phyloP scores from a whole-genome alignment of 768 basidiomycete genomes.

The Lentinula edodes region DNA sequence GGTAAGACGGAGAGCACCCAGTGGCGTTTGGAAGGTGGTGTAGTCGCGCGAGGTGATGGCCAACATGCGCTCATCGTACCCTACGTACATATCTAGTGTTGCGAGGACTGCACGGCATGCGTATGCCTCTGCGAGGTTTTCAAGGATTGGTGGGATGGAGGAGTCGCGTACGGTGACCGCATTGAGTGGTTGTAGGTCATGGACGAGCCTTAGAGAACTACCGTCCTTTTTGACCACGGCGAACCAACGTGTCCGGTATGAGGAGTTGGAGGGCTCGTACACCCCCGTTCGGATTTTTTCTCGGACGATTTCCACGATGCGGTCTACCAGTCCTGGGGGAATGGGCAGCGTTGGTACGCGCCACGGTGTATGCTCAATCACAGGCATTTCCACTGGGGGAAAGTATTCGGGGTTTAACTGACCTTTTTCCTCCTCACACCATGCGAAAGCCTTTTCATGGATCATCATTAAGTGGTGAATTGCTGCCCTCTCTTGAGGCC shows the following conservation, averaged over 20 bases:
- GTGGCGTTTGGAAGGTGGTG: slow-evolving; percentile 13
- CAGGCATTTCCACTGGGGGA: background rate
- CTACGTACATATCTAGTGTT: slow-evolving; percentile 18
- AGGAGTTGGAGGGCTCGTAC: background rate
- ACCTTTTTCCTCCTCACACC: background rate
- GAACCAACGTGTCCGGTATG: slow-evolving; percentile 4
- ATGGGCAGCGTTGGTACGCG: slow-evolving; percentile 7
- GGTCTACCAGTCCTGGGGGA: slow-evolving; percentile 12
- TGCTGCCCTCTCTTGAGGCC: background rate
- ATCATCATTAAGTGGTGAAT: background rate
- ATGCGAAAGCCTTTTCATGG: background rate
- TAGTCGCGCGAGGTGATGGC: background rate
- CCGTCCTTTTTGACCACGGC: slow-evolving; percentile 13
- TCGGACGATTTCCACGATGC: slow-evolving; percentile 10
- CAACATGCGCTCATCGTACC: slow-evolving; percentile 19
- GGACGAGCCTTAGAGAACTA: slow-evolving; percentile 15
- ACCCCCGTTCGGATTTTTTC: slow-evolving; percentile 8
- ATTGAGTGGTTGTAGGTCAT: slow-evolving; percentile 22
- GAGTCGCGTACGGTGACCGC: slow-evolving; percentile 16
- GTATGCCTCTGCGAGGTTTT: slow-evolving; percentile 10
- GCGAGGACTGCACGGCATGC: background rate
- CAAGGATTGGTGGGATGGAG: slow-evolving; percentile 12
- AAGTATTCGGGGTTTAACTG: background rate
- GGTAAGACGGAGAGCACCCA: slow-evolving; percentile 15
- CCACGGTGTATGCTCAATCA: background rate